A percentile compares a stretch with the other conserved stretches of the same genome.
These are phyloP conservation scores for Kluyveromyces marxianus DNA, from an alignment of 1,139 yeast genomes.

Conservation along the genomic window DNA sequence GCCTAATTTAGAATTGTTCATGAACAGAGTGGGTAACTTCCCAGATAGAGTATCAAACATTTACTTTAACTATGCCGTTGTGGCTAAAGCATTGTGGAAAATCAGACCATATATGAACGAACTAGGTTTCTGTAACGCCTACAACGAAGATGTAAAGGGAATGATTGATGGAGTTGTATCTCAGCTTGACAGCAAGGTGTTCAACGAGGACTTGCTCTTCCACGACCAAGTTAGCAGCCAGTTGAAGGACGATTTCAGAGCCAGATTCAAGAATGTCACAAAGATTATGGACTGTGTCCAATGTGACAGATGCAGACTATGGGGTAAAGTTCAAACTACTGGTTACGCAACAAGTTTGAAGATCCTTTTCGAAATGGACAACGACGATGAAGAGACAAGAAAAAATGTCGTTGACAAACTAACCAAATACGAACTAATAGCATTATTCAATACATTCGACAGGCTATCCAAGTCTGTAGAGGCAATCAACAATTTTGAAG, in stretches of 20 bases:
- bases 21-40: slow-evolving; percentile 81
- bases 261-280: slow-evolving; percentile 81
- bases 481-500: slow-evolving; percentile 65
- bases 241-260: slow-evolving; percentile 69
- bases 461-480: slow-evolving; percentile 78
- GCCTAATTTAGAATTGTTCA: slow-evolving; percentile 74
- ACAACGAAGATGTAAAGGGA: slow-evolving; percentile 42
- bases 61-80: slow-evolving; percentile 86
- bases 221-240: slow-evolving; percentile 37
- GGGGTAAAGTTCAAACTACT: slow-evolving; percentile 96
- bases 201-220: slow-evolving; percentile 51
- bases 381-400: slow-evolving; percentile 34
- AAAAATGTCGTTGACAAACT: slow-evolving; percentile 41
- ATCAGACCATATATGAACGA: slow-evolving; percentile 42
- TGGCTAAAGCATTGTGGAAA: slow-evolving; percentile 74
- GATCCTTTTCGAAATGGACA: slow-evolving; percentile 67
- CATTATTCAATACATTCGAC: slow-evolving; percentile 85
- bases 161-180: slow-evolving; percentile 36
- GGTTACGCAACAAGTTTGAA: slow-evolving; percentile 97
- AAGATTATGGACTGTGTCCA: slow-evolving; percentile 97
- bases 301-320: slow-evolving; percentile 92
- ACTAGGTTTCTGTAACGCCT: slow-evolving; percentile 42
- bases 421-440: slow-evolving; percentile 81
- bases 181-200: slow-evolving; percentile 41
- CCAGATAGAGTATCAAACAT: slow-evolving; percentile 86